These are phyloP conservation scores for Balansia obtecta DNA, from an alignment of 2,329 filamentous ascomycete species.

Conservation along the genomic window DNA sequence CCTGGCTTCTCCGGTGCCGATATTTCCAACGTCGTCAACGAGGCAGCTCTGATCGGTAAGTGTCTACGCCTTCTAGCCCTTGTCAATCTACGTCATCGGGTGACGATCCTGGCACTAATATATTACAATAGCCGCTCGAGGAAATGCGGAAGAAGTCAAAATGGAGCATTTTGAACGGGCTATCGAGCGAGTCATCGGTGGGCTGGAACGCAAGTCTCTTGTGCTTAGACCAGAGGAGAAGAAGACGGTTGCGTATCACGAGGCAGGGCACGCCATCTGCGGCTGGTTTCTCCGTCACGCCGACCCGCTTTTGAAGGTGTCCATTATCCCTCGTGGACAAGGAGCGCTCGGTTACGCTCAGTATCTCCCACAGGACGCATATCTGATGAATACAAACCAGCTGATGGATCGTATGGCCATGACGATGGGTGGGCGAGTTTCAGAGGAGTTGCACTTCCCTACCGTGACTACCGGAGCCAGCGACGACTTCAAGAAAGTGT, in stretches of 20 bases:
- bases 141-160: conserved; percentile 64
- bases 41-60: conserved; percentile 90
- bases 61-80: conserved; percentile 9
- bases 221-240: conserved; percentile 91
- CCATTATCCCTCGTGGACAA: conserved; percentile 92
- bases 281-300: conserved; percentile 96
- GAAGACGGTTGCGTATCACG: conserved; percentile 92
- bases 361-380: conserved; percentile 88
- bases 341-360: conserved; percentile 93
- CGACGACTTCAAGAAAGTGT: conserved; percentile 98
- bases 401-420: conserved; percentile 99
- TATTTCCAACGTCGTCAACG: conserved; percentile 97
- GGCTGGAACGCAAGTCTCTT: conserved; percentile 92
- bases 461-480: conserved; percentile 90
- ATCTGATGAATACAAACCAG: conserved; percentile 91
- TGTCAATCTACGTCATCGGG: not conserved
- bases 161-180: conserved; percentile 95
- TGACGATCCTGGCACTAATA: conserved; percentile 8
- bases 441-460: conserved; percentile 92
- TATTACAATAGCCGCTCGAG: conserved; percentile 56
- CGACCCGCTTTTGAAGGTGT: conserved; percentile 96
- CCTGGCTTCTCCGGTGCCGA: conserved; percentile 96
- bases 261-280: conserved; percentile 95
- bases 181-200: conserved; percentile 93
- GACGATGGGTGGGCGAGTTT: conserved; percentile 91